These are phyloP conservation scores for Volvox africanus DNA, from an alignment of 139 green algal species.

Conservation along the genomic window DNA sequence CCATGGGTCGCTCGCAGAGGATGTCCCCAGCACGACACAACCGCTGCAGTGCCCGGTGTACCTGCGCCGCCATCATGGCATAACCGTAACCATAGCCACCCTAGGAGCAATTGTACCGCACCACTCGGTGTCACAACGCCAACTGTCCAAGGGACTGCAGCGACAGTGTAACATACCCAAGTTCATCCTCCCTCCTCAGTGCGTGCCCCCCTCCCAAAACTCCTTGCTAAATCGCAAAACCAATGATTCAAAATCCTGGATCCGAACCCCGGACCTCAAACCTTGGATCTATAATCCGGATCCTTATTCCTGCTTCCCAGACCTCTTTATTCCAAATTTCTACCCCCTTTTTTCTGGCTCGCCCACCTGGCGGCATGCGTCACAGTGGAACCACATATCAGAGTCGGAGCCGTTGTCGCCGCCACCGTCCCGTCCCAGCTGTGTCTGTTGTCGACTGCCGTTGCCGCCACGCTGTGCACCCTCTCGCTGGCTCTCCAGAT, in stretches of 20 bases:
- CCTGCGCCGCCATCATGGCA: background rate
- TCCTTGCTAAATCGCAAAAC: too few relatives aligned
- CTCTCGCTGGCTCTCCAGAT: background rate
- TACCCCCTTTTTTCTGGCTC: too few relatives aligned
- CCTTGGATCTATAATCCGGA: too few relatives aligned
- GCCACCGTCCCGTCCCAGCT: background rate
- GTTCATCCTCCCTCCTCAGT: too few relatives aligned
- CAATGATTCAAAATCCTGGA: too few relatives aligned
- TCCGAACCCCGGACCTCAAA: too few relatives aligned
- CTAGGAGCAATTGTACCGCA: background rate
- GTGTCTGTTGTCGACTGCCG: background rate
- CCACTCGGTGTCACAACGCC: too few relatives aligned
- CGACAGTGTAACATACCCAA: too few relatives aligned
- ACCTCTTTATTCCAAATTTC: too few relatives aligned
- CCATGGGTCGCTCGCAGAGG: background rate
- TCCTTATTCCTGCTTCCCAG: too few relatives aligned
- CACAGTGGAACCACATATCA: constrained; percentile 15
- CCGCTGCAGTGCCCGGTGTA: background rate
- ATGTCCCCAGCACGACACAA: constrained; percentile 7
- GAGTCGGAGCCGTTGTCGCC: background rate
- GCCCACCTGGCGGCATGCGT: constrained; percentile 9
- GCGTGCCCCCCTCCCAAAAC: too few relatives aligned
- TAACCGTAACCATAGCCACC: background rate
- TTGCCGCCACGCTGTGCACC: background rate
- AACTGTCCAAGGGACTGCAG: too few relatives aligned